Base-by-base conservation (phyloP, 2,329 filamentous ascomycete species). In the Dothideomycetes sp. region DNA sequence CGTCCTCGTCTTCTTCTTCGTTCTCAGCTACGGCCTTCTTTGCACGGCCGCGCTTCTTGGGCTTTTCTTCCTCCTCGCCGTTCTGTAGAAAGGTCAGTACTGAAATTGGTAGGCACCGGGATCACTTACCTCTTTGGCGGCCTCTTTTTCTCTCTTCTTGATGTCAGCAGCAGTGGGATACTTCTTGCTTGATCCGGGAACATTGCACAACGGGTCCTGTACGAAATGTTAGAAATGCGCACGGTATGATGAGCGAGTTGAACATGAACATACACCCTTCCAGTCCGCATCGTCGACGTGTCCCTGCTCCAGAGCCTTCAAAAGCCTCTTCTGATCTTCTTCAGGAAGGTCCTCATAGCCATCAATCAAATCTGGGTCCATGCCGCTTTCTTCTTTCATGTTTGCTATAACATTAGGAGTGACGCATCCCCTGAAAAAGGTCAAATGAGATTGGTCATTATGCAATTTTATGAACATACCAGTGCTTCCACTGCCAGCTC, bases 251-350 rank as follows among this genome's bases (percentile, higher is more conserved):
- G 12, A 12, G 22, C 7, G 12, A 27, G 22, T n/a, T n/a, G n/a
- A n/a, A 12, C 22, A 27, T 27, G 7, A 17, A 68, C 82, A 64
- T 72, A 94, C 87, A 10, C 86, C 86, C 24, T 81, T 89, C 77
- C 86, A 95, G 51, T 95, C 89, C 37, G 84, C 80, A 31, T 85
- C 72, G 49, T 83, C 81, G 51, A 96, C 81, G 52, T 91, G 84
- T 17, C 85, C 86, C 56, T 88, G 73, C 43, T 73, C 69, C 17
- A 95, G 60, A 37, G 82, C 84, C 34, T 72, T 73, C 37, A 73
- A 69, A 47, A 95, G 67, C 67, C 91, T 94, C 33, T 75, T 75
- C 60, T 88, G 77, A 1, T 76, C 52, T 2, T 85, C 80, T 0
- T 69, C 63, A 29, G 78, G 64, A 3, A 94, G 62, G 46, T 91